Evolutionary conservation across 805 yeast genomes (phyloP).

Genomic region (Hanseniaspora valbyensis): DNA sequence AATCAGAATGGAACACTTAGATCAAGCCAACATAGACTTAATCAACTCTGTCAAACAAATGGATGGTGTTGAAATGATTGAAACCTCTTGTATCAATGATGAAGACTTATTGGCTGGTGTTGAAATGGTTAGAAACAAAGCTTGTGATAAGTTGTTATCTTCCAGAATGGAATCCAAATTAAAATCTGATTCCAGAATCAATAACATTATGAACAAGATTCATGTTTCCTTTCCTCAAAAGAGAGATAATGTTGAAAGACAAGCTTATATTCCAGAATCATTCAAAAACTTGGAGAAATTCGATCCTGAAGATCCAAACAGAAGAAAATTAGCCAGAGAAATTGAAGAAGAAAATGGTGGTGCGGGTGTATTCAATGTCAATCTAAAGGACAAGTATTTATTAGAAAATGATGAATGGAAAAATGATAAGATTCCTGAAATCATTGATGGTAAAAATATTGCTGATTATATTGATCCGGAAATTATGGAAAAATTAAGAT

Average conservation of each 20-base stretch:
- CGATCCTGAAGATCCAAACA: conserved; percentile 68
- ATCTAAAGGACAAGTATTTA: conserved; percentile 81
- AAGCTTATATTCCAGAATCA: conserved; percentile 73
- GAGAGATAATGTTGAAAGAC: conserved; percentile 76
- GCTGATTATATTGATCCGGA: conserved; percentile 96
- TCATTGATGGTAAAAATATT: conserved; percentile 89
- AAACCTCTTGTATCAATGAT: conserved; percentile 85
- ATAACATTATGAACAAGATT: conserved; percentile 82
- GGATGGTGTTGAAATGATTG: conserved; percentile 84
- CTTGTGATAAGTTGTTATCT: conserved; percentile 91
- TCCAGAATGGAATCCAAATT: conserved; percentile 94
- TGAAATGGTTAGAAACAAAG: conserved; percentile 90
- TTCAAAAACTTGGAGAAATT: conserved; percentile 51
- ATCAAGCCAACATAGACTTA: conserved; percentile 59
- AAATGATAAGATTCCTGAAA: conserved; percentile 93
- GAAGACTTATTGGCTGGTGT: conserved; percentile 48
- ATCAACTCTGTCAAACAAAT: conserved; percentile 52
- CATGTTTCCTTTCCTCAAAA: conserved; percentile 85
- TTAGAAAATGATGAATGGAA: conserved; percentile 97
- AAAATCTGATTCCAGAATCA: conserved; percentile 82
- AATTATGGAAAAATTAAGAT: conserved; percentile 83
- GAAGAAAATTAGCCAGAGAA: conserved; percentile 74
- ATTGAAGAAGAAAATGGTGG: conserved; percentile 94
- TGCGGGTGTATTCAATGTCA: conserved; percentile 93
- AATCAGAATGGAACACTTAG: conserved; percentile 72